These are phyloP conservation scores for Colletotrichum sp. DNA, from an alignment of 2,329 filamentous ascomycete species.

Conservation along the genomic window DNA sequence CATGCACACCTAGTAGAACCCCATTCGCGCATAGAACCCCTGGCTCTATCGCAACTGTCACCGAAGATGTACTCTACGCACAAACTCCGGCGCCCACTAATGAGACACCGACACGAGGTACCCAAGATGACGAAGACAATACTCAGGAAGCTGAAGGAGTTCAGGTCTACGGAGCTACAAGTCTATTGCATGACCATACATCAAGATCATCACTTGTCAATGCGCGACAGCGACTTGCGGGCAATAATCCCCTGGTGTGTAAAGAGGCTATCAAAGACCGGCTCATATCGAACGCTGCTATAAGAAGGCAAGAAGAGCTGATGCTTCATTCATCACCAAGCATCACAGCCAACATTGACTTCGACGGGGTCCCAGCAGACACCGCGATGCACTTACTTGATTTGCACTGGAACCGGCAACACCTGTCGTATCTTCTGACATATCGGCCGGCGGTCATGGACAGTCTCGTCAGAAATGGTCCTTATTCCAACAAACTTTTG, in stretches of 20 bases:
- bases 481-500: conserved; percentile 40
- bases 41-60: background rate
- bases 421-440: conserved; percentile 40
- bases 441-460: conserved; percentile 45
- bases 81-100: background rate
- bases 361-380: conserved; percentile 31
- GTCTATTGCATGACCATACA: background rate
- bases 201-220: background rate
- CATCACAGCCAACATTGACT: background rate
- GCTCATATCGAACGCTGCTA: background rate
- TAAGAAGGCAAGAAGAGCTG: background rate
- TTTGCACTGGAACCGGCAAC: conserved; percentile 41
- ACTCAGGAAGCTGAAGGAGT: background rate
- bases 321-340: background rate
- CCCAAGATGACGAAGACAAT: background rate
- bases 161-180: background rate
- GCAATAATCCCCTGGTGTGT: background rate
- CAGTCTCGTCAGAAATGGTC: conserved; percentile 33
- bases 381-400: conserved; percentile 40
- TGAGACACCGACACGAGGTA: background rate
- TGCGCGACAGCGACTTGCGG: background rate
- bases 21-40: background rate
- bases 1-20: background rate
- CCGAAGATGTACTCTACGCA: background rate
- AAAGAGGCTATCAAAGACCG: background rate